Percentiles rank a stretch among this genome's conserved stretches.
Conservation (phyloP, 148 eudicot species). For the Nyssa sinensis region DNA sequence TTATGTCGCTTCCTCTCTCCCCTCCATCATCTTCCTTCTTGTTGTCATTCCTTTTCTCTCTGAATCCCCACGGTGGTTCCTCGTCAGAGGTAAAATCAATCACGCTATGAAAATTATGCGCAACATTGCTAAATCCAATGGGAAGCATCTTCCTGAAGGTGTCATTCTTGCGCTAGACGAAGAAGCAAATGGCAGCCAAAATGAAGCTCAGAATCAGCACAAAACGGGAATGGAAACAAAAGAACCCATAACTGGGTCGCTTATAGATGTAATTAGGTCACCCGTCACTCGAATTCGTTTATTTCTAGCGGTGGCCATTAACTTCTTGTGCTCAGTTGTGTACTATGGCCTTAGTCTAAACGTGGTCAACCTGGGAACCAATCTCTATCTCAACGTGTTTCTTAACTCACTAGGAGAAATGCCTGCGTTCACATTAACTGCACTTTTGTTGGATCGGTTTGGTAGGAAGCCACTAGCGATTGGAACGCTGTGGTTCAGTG, state of each 20-base stretch:
- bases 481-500: constrained; percentile 83
- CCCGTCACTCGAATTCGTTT: constrained; percentile 59
- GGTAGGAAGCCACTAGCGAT: constrained; percentile 78
- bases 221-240: constrained; percentile 1
- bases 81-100: constrained; percentile 50
- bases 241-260: constrained; percentile 47
- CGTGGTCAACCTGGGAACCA: constrained; percentile 78
- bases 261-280: constrained; percentile 58
- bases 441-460: constrained; percentile 50
- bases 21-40: constrained; percentile 59
- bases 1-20: constrained; percentile 64
- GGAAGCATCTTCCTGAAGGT: constrained; percentile 38
- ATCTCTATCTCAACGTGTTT: constrained; percentile 64
- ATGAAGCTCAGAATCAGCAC: background rate
- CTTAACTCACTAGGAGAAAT: constrained; percentile 76
- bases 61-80: constrained; percentile 92
- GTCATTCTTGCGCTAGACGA: constrained; percentile 58
- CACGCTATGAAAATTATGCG: constrained; percentile 59
- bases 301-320: constrained; percentile 55
- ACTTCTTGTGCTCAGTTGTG: constrained; percentile 63
- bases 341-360: constrained; percentile 89
- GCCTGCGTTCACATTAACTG: constrained; percentile 75
- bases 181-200: constrained; percentile 18
- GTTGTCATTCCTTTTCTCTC: constrained; percentile 65
- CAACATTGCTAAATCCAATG: constrained; percentile 50